Evolutionary conservation across 2,329 filamentous ascomycete species (phyloP), one percentile per base, ranked within the genome.

Genomic region (Diplodia sapinea): DNA sequence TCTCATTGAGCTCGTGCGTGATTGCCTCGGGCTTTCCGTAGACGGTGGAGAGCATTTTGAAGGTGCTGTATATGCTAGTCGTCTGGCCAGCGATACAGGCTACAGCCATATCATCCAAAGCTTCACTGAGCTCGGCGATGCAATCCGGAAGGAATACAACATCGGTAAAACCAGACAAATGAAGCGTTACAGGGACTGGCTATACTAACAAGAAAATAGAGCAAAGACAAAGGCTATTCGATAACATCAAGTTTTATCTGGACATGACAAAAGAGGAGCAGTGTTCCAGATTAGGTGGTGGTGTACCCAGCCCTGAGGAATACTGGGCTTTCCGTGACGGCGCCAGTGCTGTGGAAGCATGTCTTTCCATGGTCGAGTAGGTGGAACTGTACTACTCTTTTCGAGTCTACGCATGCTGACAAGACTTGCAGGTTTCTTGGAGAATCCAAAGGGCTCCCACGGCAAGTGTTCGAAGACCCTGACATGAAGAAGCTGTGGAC

Each of bases 401-500:
- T 9, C 20, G 7, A 47, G 17, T 20, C n/a, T n/a, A 20, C 9
- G 7, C 7, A 9, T 47, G n/a, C 4, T 47, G 3, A 47, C 17
- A 11, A 9, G 9, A 9, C 7, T 20, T 29, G 9, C 20, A 52
- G 54, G 20, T 57, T 17, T 17, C 29, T 36, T 7, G 54, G 11
- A 4, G 31, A 57, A 17, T 57, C 29, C 7, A 33, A 31, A 17
- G 54, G 54, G 12, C 29, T 57, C 9, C 31, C 54, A 13, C 15
- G 17, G 17, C 54, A 36, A 57, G 33, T 57, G 20, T 57, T 57
- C 12, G 54, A 57, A 6, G 54, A 57, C 20, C 54, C 29, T 7
- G 54, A 57, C 31, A 57, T 57, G 54, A 57, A 33, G 26, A 57
- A 31, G 33, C 8, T 57, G 4, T 57, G 54, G 54, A 36, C 54